phyloP scores from a whole-genome alignment of 192 early-diverging fungal species.

The Entomortierella chlamydospora region DNA sequence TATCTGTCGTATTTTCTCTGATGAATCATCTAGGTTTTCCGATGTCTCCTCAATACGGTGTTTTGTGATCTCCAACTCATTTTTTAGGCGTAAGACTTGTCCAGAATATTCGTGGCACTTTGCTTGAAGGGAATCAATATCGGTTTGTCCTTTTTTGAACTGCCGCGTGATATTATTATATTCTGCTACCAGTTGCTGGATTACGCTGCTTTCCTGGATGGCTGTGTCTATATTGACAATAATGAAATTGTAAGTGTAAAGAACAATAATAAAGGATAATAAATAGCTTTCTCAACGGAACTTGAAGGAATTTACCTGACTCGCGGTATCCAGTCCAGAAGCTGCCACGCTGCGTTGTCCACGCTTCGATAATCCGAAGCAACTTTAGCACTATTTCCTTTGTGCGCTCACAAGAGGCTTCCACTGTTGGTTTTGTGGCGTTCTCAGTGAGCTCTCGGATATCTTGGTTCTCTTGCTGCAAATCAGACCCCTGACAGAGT shows the following conservation, averaged over 20 bases:
- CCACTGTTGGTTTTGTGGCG: constrained; percentile 5
- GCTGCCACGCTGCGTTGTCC: constrained; percentile 16
- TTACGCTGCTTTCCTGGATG: constrained; percentile 1
- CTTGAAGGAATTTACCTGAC: constrained; percentile 17
- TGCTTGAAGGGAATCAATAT: constrained; percentile 30
- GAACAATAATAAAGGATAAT: neutral
- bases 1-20: constrained; percentile 12
- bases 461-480: constrained; percentile 1
- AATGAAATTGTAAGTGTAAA: neutral
- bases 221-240: neutral
- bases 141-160: constrained; percentile 18
- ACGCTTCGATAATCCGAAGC: constrained; percentile 9
- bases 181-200: constrained; percentile 10
- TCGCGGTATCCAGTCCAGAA: constrained; percentile 6
- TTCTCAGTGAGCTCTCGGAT: constrained; percentile 21
- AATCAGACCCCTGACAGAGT: neutral
- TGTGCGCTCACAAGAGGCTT: neutral
- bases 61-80: constrained; percentile 30
- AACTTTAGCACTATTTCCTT: constrained; percentile 27
- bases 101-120: constrained; percentile 24
- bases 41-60: constrained; percentile 15
- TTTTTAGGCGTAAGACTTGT: constrained; percentile 25
- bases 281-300: neutral
- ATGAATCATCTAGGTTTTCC: constrained; percentile 10
- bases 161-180: constrained; percentile 8